A percentile compares a stretch with the other conserved stretches of the same genome.
These are phyloP conservation scores for Suillus sp. DNA, from an alignment of 768 basidiomycete genomes.

Conservation along the genomic window DNA sequence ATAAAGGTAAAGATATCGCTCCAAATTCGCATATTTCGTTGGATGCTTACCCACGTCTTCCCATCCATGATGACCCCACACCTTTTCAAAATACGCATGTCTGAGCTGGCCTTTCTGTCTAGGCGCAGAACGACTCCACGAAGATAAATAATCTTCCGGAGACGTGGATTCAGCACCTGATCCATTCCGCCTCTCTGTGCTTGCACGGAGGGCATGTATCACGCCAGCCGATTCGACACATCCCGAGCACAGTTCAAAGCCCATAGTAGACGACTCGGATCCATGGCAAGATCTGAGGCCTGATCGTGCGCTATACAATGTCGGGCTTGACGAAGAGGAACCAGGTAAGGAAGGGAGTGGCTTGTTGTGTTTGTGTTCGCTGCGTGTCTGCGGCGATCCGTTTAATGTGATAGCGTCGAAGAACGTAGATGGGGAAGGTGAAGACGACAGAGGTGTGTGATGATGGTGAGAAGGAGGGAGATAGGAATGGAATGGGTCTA, in stretches of 20 bases:
- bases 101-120: conserved; percentile 73
- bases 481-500: conserved; percentile 27
- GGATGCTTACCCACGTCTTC: conserved; percentile 76
- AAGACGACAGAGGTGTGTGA: conserved; percentile 26
- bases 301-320: conserved; percentile 14
- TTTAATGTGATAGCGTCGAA: conserved; percentile 21
- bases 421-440: conserved; percentile 22
- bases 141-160: conserved; percentile 56
- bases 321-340: conserved; percentile 26
- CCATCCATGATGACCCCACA: conserved; percentile 86
- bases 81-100: conserved; percentile 85
- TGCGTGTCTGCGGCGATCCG: conserved; percentile 17
- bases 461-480: conserved; percentile 41
- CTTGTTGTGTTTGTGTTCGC: conserved; percentile 36
- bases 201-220: conserved; percentile 70
- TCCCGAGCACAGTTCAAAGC: conserved; percentile 82
- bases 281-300: conserved; percentile 5
- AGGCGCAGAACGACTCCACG: conserved; percentile 68
- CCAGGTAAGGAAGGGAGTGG: conserved; percentile 48
- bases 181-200: conserved; percentile 31
- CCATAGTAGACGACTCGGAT: conserved; percentile 31
- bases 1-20: background rate
- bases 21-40: background rate
- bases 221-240: conserved; percentile 83
- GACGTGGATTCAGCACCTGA: conserved; percentile 45